Evolutionary conservation across 208 protist species (phyloP).

Genomic region (Perkinsela sp.): DNA sequence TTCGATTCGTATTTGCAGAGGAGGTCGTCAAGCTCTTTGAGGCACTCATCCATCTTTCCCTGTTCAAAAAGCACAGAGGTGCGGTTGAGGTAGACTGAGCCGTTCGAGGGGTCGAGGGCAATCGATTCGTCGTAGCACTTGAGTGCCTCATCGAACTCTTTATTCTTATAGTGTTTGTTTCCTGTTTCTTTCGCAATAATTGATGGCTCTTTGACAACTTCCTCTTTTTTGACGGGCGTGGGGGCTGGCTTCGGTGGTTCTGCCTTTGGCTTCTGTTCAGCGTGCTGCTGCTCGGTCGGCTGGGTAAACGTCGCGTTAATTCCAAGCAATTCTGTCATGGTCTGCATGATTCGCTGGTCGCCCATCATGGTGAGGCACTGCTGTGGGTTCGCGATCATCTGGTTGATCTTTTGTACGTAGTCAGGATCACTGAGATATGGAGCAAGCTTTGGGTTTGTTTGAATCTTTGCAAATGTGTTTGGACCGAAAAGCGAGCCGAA

Average conservation of each 20-base stretch:
- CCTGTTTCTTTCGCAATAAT: conserved; percentile 51
- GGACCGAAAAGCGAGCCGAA: conserved; percentile 43
- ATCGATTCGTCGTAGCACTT: conserved; percentile 49
- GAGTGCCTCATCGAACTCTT: conserved; percentile 71
- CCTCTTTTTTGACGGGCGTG: conserved; percentile 4
- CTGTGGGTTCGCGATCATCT: conserved; percentile 36
- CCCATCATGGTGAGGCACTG: conserved; percentile 24
- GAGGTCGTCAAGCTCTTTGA: conserved; percentile 53
- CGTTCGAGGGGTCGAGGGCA: conserved; percentile 49
- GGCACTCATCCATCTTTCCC: conserved; percentile 64
- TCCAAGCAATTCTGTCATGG: conserved; percentile 38
- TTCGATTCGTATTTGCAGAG: conserved; percentile 51
- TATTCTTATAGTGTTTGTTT: conserved; percentile 73
- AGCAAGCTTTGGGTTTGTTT: conserved; percentile 46
- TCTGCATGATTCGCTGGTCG: conserved; percentile 52
- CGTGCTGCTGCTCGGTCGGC: conserved; percentile 25
- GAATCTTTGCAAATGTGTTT: conserved; percentile 42
- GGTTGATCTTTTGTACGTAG: conserved; percentile 61
- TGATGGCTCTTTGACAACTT: conserved; percentile 3
- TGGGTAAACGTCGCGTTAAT: conserved; percentile 16
- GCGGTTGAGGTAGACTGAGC: conserved; percentile 51
- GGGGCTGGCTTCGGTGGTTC: conserved; percentile 8
- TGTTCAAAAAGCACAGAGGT: conserved; percentile 78
- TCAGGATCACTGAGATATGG: conserved; percentile 54
- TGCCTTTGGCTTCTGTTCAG: conserved; percentile 3